These are phyloP conservation scores for Corynascus novoguineensis DNA, from an alignment of 495 filamentous ascomycete species.

Conservation along the genomic window DNA sequence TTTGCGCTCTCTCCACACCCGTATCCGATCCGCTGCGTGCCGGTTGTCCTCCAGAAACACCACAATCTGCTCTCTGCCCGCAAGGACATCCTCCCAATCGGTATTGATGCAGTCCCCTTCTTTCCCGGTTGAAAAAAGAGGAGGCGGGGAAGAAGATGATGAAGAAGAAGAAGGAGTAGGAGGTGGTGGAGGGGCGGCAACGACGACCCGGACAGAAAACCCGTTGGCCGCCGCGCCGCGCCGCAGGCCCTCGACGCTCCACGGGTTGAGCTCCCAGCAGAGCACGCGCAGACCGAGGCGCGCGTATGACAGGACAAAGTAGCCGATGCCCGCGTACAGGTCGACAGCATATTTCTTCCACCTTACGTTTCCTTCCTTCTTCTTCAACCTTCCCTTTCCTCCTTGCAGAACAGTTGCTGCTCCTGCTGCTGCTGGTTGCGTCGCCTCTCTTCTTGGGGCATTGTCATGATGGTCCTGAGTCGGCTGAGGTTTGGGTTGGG, in stretches of 20 bases:
- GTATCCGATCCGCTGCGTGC: conserved; percentile 47
- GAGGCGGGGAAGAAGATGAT: too few species aligned
- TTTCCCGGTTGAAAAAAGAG: conserved; percentile 18
- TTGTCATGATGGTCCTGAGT: neutral
- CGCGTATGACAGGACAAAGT: conserved; percentile 79
- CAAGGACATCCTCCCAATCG: neutral
- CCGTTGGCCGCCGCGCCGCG: conserved; percentile 64
- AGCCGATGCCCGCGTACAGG: conserved; percentile 87
- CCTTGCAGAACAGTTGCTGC: neutral
- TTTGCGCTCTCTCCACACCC: neutral
- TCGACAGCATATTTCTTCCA: conserved; percentile 60
- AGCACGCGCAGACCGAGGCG: conserved; percentile 67
- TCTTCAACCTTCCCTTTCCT: too few species aligned
- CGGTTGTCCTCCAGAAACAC: conserved; percentile 70
- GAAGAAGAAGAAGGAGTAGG: neutral
- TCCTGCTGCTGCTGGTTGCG: neutral
- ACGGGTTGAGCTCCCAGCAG: conserved; percentile 85
- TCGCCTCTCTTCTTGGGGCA: neutral
- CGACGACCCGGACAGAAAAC: conserved; percentile 54
- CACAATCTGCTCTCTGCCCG: conserved; percentile 42
- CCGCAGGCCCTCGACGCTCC: conserved; percentile 76
- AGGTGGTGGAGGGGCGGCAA: neutral
- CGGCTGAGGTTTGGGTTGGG: neutral
- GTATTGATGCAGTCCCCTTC: neutral
- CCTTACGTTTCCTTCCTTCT: too few species aligned